These are phyloP conservation scores for Flagelloscypha sp. DNA, from an alignment of 768 basidiomycete genomes.

Conservation along the genomic window DNA sequence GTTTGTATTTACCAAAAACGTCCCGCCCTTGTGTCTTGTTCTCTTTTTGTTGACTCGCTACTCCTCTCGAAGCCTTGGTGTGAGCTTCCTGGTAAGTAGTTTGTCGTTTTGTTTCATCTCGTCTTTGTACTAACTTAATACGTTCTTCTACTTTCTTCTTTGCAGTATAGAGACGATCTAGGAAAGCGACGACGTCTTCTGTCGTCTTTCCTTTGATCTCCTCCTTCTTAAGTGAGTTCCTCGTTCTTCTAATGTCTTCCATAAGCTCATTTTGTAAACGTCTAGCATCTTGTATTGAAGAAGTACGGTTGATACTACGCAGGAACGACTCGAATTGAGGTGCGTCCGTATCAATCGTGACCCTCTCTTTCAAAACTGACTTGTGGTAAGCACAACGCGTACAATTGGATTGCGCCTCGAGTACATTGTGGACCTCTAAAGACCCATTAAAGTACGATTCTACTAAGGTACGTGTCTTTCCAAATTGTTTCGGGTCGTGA, in stretches of 20 bases:
- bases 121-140: too few species aligned
- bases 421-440: conserved; percentile 77
- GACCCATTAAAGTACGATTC: too few species aligned
- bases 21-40: too few species aligned
- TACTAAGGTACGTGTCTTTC: too few species aligned
- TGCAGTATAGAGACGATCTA: conserved; percentile 83
- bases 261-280: conserved; percentile 87
- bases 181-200: conserved; percentile 78
- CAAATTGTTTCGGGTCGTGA: too few species aligned
- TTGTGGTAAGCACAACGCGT: conserved; percentile 26
- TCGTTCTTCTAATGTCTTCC: conserved; percentile 79
- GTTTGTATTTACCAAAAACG: conserved; percentile 30
- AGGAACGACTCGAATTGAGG: conserved; percentile 90
- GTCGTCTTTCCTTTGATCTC: conserved; percentile 84
- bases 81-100: too few species aligned
- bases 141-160: conserved; percentile 82
- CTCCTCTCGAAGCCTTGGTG: too few species aligned
- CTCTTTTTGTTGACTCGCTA: too few species aligned
- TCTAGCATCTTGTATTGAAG: conserved; percentile 81
- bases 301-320: conserved; percentile 71
- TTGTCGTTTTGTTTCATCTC: too few species aligned
- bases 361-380: too few species aligned
- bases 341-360: conserved; percentile 73
- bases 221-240: conserved; percentile 68
- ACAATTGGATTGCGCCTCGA: conserved; percentile 61